phyloP scores from a whole-genome alignment of 1,139 yeast species.

The Zygosaccharomyces sapae region DNA sequence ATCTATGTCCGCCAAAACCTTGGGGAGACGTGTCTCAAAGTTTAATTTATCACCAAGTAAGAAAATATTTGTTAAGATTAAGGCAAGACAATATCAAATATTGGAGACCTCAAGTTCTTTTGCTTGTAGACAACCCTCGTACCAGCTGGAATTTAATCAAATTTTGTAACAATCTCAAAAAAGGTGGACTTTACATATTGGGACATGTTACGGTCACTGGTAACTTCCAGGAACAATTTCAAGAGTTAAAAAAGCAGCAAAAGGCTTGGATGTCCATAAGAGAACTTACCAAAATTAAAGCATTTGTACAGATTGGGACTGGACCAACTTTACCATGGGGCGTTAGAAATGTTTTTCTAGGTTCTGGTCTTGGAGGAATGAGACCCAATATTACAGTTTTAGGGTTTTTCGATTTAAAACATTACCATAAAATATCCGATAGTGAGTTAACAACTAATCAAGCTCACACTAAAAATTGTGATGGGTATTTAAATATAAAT shows the following conservation, averaged over 20 bases:
- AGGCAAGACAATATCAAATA: constrained; percentile 91
- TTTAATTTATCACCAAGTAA: constrained; percentile 88
- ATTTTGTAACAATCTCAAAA: constrained; percentile 91
- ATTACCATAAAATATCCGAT: constrained; percentile 15
- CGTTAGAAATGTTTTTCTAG: constrained; percentile 83
- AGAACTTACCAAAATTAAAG: constrained; percentile 73
- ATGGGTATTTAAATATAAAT: too few relatives aligned
- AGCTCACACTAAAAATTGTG: neutral
- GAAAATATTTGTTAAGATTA: constrained; percentile 77
- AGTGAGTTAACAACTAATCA: neutral
- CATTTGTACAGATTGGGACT: constrained; percentile 86
- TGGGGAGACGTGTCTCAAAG: constrained; percentile 98
- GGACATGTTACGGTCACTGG: constrained; percentile 77
- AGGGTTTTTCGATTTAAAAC: constrained; percentile 64
- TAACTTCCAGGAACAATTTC: constrained; percentile 55
- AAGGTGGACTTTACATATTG: constrained; percentile 85
- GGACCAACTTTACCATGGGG: constrained; percentile 94
- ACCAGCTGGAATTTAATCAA: constrained; percentile 86
- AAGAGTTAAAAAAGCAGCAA: constrained; percentile 67
- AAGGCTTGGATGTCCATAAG: constrained; percentile 81
- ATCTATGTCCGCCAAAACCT: constrained; percentile 86
- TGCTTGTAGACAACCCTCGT: constrained; percentile 85
- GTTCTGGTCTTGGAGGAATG: constrained; percentile 97
- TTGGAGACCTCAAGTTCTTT: constrained; percentile 92
- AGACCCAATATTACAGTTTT: constrained; percentile 89